Conservation (phyloP, 768 basidiomycete genomes). For the Trametes cubensis region DNA sequence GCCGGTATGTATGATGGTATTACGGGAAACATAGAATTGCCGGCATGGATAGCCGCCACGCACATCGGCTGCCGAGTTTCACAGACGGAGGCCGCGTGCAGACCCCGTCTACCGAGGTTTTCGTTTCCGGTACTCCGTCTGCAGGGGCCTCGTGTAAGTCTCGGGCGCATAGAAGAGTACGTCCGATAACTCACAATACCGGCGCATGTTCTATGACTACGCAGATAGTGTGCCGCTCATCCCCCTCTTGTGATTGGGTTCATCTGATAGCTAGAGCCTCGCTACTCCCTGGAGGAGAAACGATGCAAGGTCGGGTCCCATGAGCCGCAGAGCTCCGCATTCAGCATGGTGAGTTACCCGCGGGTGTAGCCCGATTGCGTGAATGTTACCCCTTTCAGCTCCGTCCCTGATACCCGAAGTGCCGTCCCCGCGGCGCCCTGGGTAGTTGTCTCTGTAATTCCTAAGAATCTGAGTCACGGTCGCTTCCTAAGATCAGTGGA, state of each 20-base stretch:
- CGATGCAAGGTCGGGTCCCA: background rate
- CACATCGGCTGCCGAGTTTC: background rate
- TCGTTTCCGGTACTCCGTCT: too few species aligned
- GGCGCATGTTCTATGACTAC: background rate
- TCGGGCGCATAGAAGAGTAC: background rate
- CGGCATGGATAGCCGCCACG: background rate
- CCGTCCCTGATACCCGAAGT: constrained; percentile 11
- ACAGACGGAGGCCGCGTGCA: background rate
- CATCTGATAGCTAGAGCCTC: constrained; percentile 5
- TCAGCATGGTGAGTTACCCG: background rate
- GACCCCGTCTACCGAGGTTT: too few species aligned
- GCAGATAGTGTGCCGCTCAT: background rate
- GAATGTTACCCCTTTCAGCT: background rate
- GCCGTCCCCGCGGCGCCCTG: constrained; percentile 18
- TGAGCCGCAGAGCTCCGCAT: background rate
- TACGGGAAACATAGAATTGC: background rate
- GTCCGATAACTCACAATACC: background rate
- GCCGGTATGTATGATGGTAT: background rate
- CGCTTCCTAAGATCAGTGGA: background rate
- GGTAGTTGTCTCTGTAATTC: background rate
- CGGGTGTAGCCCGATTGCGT: constrained; percentile 1
- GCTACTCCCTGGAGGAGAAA: background rate
- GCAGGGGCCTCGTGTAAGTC: too few species aligned
- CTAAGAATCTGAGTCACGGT: background rate
- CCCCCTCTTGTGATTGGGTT: background rate